Evolutionary conservation across 2,329 filamentous ascomycete species (phyloP).

Genomic region (Neonectria ditissima): DNA sequence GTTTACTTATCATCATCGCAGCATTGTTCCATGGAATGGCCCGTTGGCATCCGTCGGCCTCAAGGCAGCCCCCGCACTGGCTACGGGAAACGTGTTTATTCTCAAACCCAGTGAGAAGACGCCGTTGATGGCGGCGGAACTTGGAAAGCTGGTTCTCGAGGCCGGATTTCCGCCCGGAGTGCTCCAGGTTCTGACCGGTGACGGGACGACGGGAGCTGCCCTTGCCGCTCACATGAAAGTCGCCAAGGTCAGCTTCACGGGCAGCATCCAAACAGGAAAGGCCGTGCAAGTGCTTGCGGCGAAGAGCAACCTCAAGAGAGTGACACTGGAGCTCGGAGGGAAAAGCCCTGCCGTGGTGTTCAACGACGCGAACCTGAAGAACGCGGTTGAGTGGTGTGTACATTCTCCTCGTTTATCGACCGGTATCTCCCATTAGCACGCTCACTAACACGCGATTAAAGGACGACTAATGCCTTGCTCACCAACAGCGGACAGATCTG

Average conservation of each 20-base stretch:
- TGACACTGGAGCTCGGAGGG: conserved; percentile 73
- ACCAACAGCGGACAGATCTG: conserved; percentile 67
- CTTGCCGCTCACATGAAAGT: conserved; percentile 75
- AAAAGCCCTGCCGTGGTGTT: conserved; percentile 74
- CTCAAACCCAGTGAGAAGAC: conserved; percentile 65
- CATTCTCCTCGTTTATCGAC: conserved; percentile 44
- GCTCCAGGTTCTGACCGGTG: conserved; percentile 77
- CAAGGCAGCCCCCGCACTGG: conserved; percentile 62
- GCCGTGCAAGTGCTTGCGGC: conserved; percentile 79
- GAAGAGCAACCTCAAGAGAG: conserved; percentile 70
- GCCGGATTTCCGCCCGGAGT: conserved; percentile 82
- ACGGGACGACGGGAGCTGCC: conserved; percentile 73
- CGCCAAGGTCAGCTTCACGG: conserved; percentile 81
- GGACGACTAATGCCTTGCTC: background rate
- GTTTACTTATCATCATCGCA: no score
- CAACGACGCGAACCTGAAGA: conserved; percentile 71
- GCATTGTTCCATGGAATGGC: conserved; percentile 66
- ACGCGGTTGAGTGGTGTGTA: conserved; percentile 64
- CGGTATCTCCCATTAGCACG: background rate
- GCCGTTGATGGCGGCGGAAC: conserved; percentile 60
- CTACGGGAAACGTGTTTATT: conserved; percentile 61
- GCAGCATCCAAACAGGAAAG: conserved; percentile 75
- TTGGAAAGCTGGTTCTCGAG: conserved; percentile 70
- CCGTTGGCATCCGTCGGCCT: conserved; percentile 57
- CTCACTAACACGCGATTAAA: background rate